These are phyloP conservation scores for Cercospora zeina DNA, from an alignment of 2,329 filamentous ascomycete genomes.

Conservation along the genomic window DNA sequence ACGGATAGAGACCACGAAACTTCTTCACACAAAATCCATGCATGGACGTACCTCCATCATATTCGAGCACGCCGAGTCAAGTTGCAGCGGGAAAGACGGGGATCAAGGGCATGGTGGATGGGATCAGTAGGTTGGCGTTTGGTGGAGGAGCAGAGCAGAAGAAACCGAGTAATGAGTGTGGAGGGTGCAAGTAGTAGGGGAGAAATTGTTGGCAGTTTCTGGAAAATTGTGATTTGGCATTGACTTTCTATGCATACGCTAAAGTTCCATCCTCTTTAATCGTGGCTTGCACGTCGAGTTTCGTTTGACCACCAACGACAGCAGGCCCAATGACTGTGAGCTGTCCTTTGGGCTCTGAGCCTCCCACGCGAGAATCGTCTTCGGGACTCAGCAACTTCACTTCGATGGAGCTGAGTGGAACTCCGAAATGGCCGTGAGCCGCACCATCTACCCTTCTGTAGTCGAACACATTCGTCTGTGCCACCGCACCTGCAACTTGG, in stretches of 20 bases:
- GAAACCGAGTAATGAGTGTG: slow-evolving; percentile 37
- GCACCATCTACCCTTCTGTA: slow-evolving; percentile 62
- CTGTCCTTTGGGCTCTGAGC: slow-evolving; percentile 51
- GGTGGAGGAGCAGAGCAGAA: slow-evolving; percentile 40
- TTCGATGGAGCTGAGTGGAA: slow-evolving; percentile 77
- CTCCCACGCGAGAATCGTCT: slow-evolving; percentile 60
- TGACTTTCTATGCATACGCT: slow-evolving; percentile 37
- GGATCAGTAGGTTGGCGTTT: slow-evolving; percentile 53
- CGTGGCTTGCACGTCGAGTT: slow-evolving; percentile 63
- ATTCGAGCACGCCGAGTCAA: slow-evolving; percentile 70
- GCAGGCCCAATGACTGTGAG: slow-evolving; percentile 72
- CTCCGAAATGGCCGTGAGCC: slow-evolving; percentile 70
- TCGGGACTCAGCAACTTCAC: slow-evolving; percentile 51
- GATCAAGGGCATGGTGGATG: slow-evolving; percentile 51
- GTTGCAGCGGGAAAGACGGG: slow-evolving; percentile 46
- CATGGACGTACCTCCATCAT: slow-evolving; percentile 77
- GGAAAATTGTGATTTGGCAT: background rate
- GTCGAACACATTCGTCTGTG: slow-evolving; percentile 84
- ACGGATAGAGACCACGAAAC: slow-evolving; percentile 69
- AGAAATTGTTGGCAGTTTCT: slow-evolving; percentile 44
- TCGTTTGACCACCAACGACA: slow-evolving; percentile 67
- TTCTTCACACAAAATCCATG: slow-evolving; percentile 81
- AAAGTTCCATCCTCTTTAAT: slow-evolving; percentile 74
- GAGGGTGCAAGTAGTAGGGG: background rate
- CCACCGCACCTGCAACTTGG: slow-evolving; percentile 82